Evolutionary conservation across 257 asterid species (phyloP).

Genomic region (Nicotiana noctiflora): DNA sequence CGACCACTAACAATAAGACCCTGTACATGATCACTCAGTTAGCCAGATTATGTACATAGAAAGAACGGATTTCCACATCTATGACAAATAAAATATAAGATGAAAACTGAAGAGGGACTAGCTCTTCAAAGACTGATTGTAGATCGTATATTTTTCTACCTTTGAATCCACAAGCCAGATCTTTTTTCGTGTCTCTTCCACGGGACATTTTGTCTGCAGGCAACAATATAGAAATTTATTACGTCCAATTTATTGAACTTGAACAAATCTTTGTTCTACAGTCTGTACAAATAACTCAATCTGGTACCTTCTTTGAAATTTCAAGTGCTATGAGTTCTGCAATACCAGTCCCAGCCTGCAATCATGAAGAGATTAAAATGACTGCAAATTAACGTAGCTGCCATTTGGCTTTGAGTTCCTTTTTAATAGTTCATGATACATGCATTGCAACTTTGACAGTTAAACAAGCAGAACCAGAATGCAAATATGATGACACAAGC

Average conservation of each 20-base stretch:
- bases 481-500: not conserved
- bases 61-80: not conserved
- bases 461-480: not conserved
- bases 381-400: not conserved
- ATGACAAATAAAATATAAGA: not conserved
- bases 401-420: not conserved
- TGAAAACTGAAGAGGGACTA: not conserved
- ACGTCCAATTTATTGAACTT: not conserved
- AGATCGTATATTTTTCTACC: constrained; percentile 32
- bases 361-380: constrained; percentile 8
- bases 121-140: not conserved
- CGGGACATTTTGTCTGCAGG: constrained; percentile 48
- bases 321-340: constrained; percentile 98
- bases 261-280: not conserved
- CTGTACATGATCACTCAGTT: constrained; percentile 28
- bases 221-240: not conserved
- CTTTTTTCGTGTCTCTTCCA: constrained; percentile 70
- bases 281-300: not conserved
- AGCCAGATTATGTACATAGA: not conserved
- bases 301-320: constrained; percentile 69
- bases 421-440: not conserved
- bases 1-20: constrained; percentile 82
- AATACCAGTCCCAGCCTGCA: constrained; percentile 99
- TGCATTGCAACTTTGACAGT: not conserved
- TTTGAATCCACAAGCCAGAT: constrained; percentile 95